Conservation (phyloP, 208 protist species). For the Trypanosoma caninum region DNA sequence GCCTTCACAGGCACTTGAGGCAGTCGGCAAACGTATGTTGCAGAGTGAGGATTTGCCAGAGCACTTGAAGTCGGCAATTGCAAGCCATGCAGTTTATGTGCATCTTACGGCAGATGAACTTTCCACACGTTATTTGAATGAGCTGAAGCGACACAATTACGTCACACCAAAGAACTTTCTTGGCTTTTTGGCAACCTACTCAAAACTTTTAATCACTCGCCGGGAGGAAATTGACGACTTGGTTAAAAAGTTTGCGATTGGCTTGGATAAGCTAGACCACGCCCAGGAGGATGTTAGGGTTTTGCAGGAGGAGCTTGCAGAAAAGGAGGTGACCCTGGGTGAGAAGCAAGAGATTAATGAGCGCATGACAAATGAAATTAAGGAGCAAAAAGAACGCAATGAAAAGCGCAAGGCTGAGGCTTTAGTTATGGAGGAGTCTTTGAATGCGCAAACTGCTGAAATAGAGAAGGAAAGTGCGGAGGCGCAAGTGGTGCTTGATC, state of each 20-base stretch:
- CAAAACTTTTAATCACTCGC: slow-evolving; percentile 90
- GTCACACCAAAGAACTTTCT: slow-evolving; percentile 99
- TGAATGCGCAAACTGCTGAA: slow-evolving; percentile 88
- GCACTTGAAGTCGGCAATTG: slow-evolving; percentile 80
- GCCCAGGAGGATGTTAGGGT: slow-evolving; percentile 96
- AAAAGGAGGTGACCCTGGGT: slow-evolving; percentile 93
- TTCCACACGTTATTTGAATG: slow-evolving; percentile 83
- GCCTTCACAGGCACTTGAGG: slow-evolving; percentile 95
- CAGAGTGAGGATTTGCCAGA: slow-evolving; percentile 88
- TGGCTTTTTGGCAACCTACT: slow-evolving; percentile 97
- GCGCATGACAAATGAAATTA: slow-evolving; percentile 91
- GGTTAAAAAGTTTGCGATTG: slow-evolving; percentile 94
- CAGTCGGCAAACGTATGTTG: slow-evolving; percentile 89
- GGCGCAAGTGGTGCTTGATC: slow-evolving; percentile 93
- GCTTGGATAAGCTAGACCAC: slow-evolving; percentile 95
- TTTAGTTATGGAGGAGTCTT: slow-evolving; percentile 88
- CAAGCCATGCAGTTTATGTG: slow-evolving; percentile 96
- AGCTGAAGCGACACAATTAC: slow-evolving; percentile 96
- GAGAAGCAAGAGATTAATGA: slow-evolving; percentile 94
- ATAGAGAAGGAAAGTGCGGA: slow-evolving; percentile 92
- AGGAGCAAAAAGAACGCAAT: slow-evolving; percentile 85
- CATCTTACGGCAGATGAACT: slow-evolving; percentile 91
- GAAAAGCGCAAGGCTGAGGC: slow-evolving; percentile 89
- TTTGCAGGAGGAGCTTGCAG: slow-evolving; percentile 92
- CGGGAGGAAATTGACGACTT: slow-evolving; percentile 93